Base-by-base conservation (phyloP, 1,284 basidiomycete species). In the Phaffia rhodozyma region DNA sequence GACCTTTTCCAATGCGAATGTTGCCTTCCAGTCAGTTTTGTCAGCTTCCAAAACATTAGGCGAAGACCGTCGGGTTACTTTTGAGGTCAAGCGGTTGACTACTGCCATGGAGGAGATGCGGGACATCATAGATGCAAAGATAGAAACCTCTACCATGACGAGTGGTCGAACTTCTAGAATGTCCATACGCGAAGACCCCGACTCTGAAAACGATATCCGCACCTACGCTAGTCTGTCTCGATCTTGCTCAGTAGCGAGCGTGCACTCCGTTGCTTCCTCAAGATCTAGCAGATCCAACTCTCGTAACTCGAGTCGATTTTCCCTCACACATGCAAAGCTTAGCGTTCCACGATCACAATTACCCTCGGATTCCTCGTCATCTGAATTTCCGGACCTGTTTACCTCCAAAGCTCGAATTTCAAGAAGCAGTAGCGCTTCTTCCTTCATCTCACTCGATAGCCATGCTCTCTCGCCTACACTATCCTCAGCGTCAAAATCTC, bases 41-140 rank as follows among this genome's bases (percentile, higher is more conserved):
- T 43, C 38, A 43, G 38, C 38, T 43, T 43, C 38, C 38, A 43
- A 43, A 16, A 16, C 2, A 7, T 7, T 43, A 16, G 5, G 69
- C 55, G 50, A 68, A 56, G 55, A 66, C 54, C 57, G 68, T n/a
- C 50, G 68, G 66, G 58, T 66, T 64, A 49, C 66, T 58, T 48
- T 63, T 62, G 67, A 71, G 54, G 23, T 65, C 20, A 5, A 21
- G 9, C 48, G 63, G 5, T 16, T 65, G 13, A 32, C 50, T 0
- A 57, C 51, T 23, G 60, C 67, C 16, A 27, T 60, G 16, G 43
- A 60, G 48, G 62, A 68, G 62, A 60, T 66, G 58, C 48, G 60
- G 30, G 54, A 65, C n/a, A 63, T 63, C 34, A 55, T 51, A 7
- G 29, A n/a, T 25, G 62, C 43, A 23, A 38, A 61, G 27, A 52